Evolutionary conservation across 1,139 yeast species (phyloP).

Genomic region (Hanseniaspora uvarum): DNA sequence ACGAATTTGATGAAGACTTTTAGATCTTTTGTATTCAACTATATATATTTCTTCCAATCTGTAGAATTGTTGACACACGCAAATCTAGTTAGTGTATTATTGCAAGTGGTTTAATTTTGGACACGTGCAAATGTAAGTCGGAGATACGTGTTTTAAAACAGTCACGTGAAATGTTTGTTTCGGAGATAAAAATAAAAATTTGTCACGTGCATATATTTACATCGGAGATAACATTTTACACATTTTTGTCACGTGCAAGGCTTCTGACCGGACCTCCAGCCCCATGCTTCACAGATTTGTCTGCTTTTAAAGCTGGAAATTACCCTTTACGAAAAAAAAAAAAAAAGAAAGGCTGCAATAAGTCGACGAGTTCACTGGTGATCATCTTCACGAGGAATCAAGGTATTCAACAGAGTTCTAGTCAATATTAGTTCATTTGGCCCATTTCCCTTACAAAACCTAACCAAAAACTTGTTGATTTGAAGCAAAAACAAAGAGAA

Average conservation of each 20-base stretch:
- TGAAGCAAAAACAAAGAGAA: neutral
- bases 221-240: too few species aligned
- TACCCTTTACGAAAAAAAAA: neutral
- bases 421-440: neutral
- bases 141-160: too few species aligned
- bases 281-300: too few species aligned
- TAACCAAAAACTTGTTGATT: neutral
- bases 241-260: too few species aligned
- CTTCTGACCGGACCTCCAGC: too few species aligned
- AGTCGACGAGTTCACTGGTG: neutral
- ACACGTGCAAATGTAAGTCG: too few species aligned
- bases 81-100: too few species aligned
- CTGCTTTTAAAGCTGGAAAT: too few species aligned
- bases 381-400: neutral
- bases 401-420: neutral
- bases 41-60: neutral
- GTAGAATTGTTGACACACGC: too few species aligned
- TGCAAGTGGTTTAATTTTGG: too few species aligned
- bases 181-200: neutral
- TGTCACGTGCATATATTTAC: too few species aligned
- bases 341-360: neutral
- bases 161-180: neutral
- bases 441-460: too few species aligned
- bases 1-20: slow-evolving; percentile 16
- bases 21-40: neutral